Conservation (phyloP, 2,329 filamentous ascomycete species). For the Ophiostoma novo-ulmi region DNA sequence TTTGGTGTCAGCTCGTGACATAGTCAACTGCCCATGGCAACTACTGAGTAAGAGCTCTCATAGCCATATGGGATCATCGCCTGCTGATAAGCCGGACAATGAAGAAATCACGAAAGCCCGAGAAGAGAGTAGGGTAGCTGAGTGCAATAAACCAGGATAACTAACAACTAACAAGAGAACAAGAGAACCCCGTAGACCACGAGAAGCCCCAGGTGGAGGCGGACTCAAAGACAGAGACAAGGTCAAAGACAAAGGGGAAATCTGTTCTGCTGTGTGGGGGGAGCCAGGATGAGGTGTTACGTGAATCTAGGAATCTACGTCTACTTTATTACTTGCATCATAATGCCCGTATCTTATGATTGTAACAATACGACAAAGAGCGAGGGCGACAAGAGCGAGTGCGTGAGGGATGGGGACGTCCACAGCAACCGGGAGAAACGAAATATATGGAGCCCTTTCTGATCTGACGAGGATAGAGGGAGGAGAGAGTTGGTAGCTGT, state of each 20-base stretch:
- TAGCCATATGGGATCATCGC: background rate
- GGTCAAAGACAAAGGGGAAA: background rate
- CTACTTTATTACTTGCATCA: conserved; percentile 11
- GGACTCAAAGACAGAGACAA: background rate
- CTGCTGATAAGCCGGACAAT: background rate
- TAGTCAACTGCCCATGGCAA: background rate
- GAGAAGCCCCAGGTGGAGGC: background rate
- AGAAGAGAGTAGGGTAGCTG: background rate
- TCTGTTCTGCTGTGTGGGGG: conserved; percentile 5
- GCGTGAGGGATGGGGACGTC: conserved; percentile 9
- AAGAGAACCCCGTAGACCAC: background rate
- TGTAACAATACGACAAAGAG: conserved; percentile 10
- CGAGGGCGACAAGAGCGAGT: conserved; percentile 12
- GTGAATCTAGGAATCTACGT: background rate
- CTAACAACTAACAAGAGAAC: background rate
- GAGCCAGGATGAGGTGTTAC: conserved; percentile 6
- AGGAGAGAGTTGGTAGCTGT: background rate
- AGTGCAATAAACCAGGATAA: background rate
- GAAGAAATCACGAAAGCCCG: background rate
- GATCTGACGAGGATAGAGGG: conserved; percentile 9
- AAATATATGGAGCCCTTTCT: conserved; percentile 13
- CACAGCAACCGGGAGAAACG: conserved; percentile 13
- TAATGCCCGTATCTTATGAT: conserved; percentile 5
- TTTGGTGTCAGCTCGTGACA: background rate
- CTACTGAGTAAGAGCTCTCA: background rate